phyloP scores from a whole-genome alignment of 2,329 filamentous ascomycete genomes.

The Thielaviopsis euricoi region DNA sequence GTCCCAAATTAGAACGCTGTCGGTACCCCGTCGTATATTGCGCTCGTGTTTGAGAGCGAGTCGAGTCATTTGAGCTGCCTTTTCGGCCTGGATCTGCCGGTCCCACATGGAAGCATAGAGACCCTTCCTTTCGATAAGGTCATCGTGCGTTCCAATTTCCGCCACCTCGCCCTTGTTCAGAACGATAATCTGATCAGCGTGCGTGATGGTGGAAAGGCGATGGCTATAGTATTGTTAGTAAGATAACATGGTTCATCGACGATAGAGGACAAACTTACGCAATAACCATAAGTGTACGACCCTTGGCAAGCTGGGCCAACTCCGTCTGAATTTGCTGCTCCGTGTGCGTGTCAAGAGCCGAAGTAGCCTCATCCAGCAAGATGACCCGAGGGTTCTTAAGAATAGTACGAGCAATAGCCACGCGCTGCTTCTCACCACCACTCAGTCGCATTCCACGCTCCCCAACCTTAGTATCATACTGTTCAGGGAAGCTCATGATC shows the following conservation, averaged over 20 bases:
- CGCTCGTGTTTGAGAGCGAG: slow-evolving; percentile 25
- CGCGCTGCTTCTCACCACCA: slow-evolving; percentile 83
- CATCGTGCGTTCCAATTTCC: slow-evolving; percentile 63
- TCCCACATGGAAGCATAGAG: slow-evolving; percentile 78
- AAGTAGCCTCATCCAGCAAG: slow-evolving; percentile 84
- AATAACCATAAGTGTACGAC: slow-evolving; percentile 87
- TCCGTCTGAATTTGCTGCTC: slow-evolving; percentile 87
- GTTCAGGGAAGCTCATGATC: slow-evolving; percentile 74
- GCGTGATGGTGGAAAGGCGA: slow-evolving; percentile 69
- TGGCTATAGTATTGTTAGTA: slow-evolving; percentile 32
- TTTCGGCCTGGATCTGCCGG: slow-evolving; percentile 68
- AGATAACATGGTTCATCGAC: background rate
- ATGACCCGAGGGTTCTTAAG: slow-evolving; percentile 85
- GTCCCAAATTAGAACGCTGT: slow-evolving; percentile 25
- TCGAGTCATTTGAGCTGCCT: slow-evolving; percentile 44
- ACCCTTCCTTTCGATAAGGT: slow-evolving; percentile 53
- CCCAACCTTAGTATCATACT: slow-evolving; percentile 78
- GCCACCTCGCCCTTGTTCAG: slow-evolving; percentile 59
- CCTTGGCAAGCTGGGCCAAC: slow-evolving; percentile 62
- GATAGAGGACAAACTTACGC: slow-evolving; percentile 41
- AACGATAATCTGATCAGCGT: slow-evolving; percentile 72
- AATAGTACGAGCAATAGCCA: slow-evolving; percentile 85
- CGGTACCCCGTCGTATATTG: slow-evolving; percentile 14
- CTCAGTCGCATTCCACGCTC: slow-evolving; percentile 76
- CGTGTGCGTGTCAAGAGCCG: slow-evolving; percentile 78